Percentiles rank a stretch among this genome's conserved stretches.
These are phyloP conservation scores for Arctium lappa DNA, from an alignment of 129 eudicot species.

Conservation along the genomic window DNA sequence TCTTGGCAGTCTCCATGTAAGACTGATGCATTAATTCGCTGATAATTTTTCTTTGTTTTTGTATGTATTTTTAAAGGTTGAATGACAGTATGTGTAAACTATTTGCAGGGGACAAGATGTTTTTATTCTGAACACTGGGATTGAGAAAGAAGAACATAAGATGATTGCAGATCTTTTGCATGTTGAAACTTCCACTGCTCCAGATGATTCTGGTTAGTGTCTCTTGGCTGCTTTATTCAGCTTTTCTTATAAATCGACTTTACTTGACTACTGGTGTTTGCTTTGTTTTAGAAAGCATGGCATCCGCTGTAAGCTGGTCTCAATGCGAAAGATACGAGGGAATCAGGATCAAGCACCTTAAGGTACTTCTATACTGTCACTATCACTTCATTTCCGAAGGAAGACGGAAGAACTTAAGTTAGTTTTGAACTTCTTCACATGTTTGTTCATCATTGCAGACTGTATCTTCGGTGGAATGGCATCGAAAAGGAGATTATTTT, in stretches of 20 bases:
- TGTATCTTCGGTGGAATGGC: slow-evolving; percentile 93
- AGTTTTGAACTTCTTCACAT: neutral
- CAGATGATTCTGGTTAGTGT: slow-evolving; percentile 79
- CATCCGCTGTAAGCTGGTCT: slow-evolving; percentile 61
- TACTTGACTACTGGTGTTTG: neutral
- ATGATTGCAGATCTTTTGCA: slow-evolving; percentile 66
- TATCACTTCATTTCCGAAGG: neutral
- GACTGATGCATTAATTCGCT: slow-evolving; percentile 15
- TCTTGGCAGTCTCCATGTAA: slow-evolving; percentile 83
- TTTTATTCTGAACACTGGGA: slow-evolving; percentile 63
- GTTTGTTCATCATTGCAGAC: slow-evolving; percentile 51
- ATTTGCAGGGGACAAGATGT: slow-evolving; percentile 79
- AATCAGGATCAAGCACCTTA: slow-evolving; percentile 73
- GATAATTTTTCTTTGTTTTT: neutral
- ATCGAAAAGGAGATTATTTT: slow-evolving; percentile 97
- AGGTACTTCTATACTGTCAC: slow-evolving; percentile 43
- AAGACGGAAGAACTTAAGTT: neutral
- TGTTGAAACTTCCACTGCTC: slow-evolving; percentile 37
- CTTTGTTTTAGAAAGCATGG: slow-evolving; percentile 35
- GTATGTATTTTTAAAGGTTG: neutral
- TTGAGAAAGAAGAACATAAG: slow-evolving; percentile 58
- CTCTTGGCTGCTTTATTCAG: neutral
- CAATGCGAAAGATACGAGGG: slow-evolving; percentile 67
- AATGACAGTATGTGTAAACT: neutral
- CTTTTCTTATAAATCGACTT: neutral